A percentile compares a stretch with the other conserved stretches of the same genome.
phyloP scores from a whole-genome alignment of 2,329 filamentous ascomycete genomes.

The Fonsecaea multimorphosa region DNA sequence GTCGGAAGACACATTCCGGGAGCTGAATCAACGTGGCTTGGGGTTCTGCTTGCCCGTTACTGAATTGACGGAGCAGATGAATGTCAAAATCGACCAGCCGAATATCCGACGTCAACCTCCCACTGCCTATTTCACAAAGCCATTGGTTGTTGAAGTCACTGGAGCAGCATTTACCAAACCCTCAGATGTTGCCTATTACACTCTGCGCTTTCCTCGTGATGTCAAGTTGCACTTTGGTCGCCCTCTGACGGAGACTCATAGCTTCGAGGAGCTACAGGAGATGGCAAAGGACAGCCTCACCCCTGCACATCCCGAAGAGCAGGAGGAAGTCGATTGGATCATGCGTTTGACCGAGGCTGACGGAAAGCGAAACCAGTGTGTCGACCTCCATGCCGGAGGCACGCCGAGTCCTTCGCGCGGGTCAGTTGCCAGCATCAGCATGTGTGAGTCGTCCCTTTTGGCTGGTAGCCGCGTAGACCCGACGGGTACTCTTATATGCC shows the following conservation, averaged over 20 bases:
- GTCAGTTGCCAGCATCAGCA: neutral
- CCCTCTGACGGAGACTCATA: constrained; percentile 69
- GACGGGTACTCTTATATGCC: too few species aligned
- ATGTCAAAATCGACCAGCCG: constrained; percentile 55
- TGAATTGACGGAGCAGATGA: constrained; percentile 45
- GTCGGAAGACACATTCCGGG: constrained; percentile 58
- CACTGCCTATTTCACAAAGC: constrained; percentile 63
- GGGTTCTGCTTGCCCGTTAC: constrained; percentile 50
- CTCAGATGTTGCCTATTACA: constrained; percentile 72
- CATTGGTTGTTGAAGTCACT: constrained; percentile 78
- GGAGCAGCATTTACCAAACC: constrained; percentile 80
- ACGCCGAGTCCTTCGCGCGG: constrained; percentile 6
- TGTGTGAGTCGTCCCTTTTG: neutral
- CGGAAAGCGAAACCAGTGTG: constrained; percentile 18
- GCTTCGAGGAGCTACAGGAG: constrained; percentile 72
- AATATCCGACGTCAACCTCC: constrained; percentile 43
- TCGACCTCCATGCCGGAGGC: constrained; percentile 18
- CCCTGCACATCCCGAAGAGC: constrained; percentile 59
- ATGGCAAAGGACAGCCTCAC: constrained; percentile 66
- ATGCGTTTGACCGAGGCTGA: constrained; percentile 64
- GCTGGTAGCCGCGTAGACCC: neutral
- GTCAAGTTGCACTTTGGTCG: constrained; percentile 80
- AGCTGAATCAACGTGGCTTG: constrained; percentile 58
- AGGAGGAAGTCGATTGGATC: constrained; percentile 68
- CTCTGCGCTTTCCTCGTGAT: constrained; percentile 76